Evolutionary conservation across 73 alveolate species (phyloP).

Genomic region (Blepharisma japonicum): DNA sequence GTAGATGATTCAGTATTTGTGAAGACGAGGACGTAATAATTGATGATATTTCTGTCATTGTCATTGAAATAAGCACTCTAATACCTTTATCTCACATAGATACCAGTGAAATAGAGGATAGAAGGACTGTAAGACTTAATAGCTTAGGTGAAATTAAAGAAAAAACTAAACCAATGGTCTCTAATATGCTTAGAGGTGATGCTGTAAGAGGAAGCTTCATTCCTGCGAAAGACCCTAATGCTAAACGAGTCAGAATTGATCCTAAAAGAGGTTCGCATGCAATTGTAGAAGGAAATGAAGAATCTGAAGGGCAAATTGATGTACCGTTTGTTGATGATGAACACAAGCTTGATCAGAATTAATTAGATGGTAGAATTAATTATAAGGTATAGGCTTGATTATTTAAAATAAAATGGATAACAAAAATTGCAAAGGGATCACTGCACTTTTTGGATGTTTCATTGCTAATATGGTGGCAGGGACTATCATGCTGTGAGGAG

Average conservation of each 20-base stretch:
- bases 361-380: too few relatives aligned
- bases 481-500: too few relatives aligned
- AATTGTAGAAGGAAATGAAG: not conserved
- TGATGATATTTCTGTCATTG: slow-evolving; percentile 17
- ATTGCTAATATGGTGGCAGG: too few relatives aligned
- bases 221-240: slow-evolving; percentile 8
- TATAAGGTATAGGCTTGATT: too few relatives aligned
- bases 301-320: not conserved
- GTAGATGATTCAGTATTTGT: slow-evolving; percentile 1
- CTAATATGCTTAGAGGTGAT: not conserved
- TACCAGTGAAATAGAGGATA: not conserved
- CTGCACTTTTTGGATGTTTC: too few relatives aligned
- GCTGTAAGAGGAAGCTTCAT: slow-evolving; percentile 13
- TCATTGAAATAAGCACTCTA: slow-evolving; percentile 8
- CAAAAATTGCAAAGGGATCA: too few relatives aligned
- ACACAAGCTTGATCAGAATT: too few relatives aligned
- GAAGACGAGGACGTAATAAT: slow-evolving; percentile 25
- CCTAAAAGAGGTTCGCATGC: not conserved
- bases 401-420: too few relatives aligned
- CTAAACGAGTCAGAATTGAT: not conserved
- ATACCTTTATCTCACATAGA: not conserved
- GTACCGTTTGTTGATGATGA: too few relatives aligned
- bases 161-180: not conserved
- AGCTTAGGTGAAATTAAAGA: not conserved
- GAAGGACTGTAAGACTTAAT: not conserved